Percentiles rank a stretch among this genome's conserved stretches.
Evolutionary conservation across 2,329 filamentous ascomycete genomes (phyloP).

Genomic region (Plectosphaerella cucumerina): DNA sequence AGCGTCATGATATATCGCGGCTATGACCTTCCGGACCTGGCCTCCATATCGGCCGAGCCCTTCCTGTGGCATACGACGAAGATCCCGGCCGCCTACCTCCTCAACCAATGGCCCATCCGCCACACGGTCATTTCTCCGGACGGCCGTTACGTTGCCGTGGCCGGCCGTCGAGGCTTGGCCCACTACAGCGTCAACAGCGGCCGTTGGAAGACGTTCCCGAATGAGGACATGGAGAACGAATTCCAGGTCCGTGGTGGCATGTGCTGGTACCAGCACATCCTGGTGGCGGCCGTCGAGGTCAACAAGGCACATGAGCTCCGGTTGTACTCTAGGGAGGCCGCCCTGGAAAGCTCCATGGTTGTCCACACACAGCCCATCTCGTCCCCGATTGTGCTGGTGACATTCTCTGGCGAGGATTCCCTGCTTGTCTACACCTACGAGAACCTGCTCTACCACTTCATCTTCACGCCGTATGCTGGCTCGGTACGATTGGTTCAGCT

Average conservation of each 20-base stretch:
- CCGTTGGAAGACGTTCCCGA: constrained; percentile 91
- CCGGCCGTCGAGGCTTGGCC: constrained; percentile 84
- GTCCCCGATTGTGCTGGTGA: constrained; percentile 84
- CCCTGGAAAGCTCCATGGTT: constrained; percentile 67
- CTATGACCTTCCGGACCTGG: constrained; percentile 86
- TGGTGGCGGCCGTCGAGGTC: constrained; percentile 89
- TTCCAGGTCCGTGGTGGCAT: constrained; percentile 93
- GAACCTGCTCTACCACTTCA: constrained; percentile 91
- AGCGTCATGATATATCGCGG: constrained; percentile 91
- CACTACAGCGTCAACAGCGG: constrained; percentile 95
- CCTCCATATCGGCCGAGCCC: constrained; percentile 85
- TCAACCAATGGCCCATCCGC: constrained; percentile 90
- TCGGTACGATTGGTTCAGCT: constrained; percentile 79
- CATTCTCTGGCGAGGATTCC: constrained; percentile 88
- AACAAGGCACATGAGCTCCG: constrained; percentile 79
- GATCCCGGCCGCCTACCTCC: constrained; percentile 77
- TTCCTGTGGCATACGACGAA: constrained; percentile 94
- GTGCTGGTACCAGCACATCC: constrained; percentile 97
- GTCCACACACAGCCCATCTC: constrained; percentile 75
- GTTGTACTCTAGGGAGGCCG: constrained; percentile 84
- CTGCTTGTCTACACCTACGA: constrained; percentile 96
- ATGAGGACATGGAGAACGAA: constrained; percentile 75
- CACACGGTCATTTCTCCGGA: constrained; percentile 85
- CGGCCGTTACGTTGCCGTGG: constrained; percentile 91
- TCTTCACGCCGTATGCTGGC: constrained; percentile 70